Evolutionary conservation across 2,329 filamentous ascomycete species (phyloP), one percentile per base, ranked within the genome.

Genomic region (Lecanicillium sp.): DNA sequence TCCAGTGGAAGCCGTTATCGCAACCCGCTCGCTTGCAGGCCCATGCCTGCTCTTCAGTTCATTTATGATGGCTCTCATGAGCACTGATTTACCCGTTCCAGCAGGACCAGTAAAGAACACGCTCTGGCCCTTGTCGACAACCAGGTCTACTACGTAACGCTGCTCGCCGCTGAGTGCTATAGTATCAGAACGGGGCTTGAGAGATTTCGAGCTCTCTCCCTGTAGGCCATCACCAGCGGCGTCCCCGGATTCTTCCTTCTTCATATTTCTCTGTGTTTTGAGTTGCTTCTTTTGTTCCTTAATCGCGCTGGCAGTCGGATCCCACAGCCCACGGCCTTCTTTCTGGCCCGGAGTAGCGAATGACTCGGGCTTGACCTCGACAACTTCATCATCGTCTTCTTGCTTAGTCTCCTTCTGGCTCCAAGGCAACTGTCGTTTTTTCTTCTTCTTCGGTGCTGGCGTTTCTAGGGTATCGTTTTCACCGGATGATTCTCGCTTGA

Each of bases 101-200:
- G 92, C 92, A 43, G 92, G 94, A 50, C 92, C 92, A 1, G 92
- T 98, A 59, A 98, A 98, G 67, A 98, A 98, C 3, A 95, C 89
- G 51, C 90, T 96, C 58, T 88, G 83, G 43, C 75, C 75, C 46
- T 85, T 67, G 16, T 92, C 75, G 7, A 87, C 74, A 9, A 98
- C 90, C 15, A 95, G 68, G 33, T 87, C 79, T 41, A 94, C 68
- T 9, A 98, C 87, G 42, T 85, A 78, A 43, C 78, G 74, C 60
- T 98, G 92, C 56, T 98, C 92, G 11, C 83, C 75, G 55, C 86
- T 95, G 27, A 98, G 68, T 40, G 82, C 80, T 9, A 94, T 73
- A 9, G 71, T 63, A 18, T 54, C 52, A 7, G 75, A 62, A 40
- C 75, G 58, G 53, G 40, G 60, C 45, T 11, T 50, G 42, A 37